These are phyloP conservation scores for Pseudozyma tsukubaensis DNA, from an alignment of 1,284 basidiomycete species.

Conservation along the genomic window DNA sequence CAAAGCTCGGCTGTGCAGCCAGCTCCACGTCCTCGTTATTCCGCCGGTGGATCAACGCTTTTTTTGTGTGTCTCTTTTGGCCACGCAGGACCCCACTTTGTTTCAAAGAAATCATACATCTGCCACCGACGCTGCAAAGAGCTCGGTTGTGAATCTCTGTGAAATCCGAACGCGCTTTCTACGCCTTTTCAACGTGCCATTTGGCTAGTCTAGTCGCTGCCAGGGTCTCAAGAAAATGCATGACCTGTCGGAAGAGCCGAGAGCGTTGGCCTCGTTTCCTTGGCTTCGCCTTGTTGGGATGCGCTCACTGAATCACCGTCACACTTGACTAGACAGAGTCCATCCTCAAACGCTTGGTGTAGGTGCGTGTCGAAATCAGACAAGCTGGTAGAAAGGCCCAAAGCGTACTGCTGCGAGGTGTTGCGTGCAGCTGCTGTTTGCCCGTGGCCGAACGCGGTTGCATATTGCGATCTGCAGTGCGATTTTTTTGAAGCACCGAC, in stretches of 20 bases:
- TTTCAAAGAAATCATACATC: neutral
- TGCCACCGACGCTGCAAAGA: neutral
- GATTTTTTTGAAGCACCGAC: no score
- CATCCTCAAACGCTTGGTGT: neutral
- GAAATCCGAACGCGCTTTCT: neutral
- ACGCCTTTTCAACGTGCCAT: neutral
- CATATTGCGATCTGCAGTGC: no score
- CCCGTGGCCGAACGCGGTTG: no score
- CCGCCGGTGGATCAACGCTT: neutral
- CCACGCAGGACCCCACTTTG: neutral
- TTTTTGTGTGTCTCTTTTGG: neutral
- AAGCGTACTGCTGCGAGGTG: no score
- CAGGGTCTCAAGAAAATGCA: neutral
- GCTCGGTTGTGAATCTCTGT: neutral
- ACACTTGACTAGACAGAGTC: no score
- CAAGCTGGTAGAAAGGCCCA: no score
- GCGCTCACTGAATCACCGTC: neutral
- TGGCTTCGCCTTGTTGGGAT: neutral
- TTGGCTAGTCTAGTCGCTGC: no score
- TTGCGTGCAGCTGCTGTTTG: no score
- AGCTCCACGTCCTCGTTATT: slow-evolving; percentile 11
- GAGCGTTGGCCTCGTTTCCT: neutral
- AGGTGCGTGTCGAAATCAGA: no score
- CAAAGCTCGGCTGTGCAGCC: slow-evolving; percentile 1
- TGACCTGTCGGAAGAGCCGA: neutral